Evolutionary conservation across 2,329 filamentous ascomycete species (phyloP), one percentile per base, ranked within the genome.

Genomic region (Trichoderma cornu-damae): DNA sequence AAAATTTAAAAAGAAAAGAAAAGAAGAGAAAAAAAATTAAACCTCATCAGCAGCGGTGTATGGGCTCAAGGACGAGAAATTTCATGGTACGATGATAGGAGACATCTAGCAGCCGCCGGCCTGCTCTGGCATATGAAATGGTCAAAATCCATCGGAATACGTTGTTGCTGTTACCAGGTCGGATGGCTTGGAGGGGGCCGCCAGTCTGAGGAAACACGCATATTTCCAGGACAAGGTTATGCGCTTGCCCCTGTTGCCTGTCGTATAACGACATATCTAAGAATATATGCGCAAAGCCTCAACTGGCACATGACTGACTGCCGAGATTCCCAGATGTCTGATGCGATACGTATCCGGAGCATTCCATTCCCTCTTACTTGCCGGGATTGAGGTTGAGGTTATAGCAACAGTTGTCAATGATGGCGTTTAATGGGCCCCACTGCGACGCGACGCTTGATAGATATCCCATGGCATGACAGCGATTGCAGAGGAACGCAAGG

Each of bases 391-490:
- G 18, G 47, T 55, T 40, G 50, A 54, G 46, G n/a, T 44, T 50
- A 49, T 50, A 30, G 32, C 28, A 50, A 34, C 37, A 55, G 35
- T 46, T 52, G 51, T 50, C 51, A 55, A 30, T 37, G 51, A 32
- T 46, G 57, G 38, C 44, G 51, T 8, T 55, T 22, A 18, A 42
- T 38, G 32, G 51, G 50, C 49, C 49, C 46, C 35, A 49, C 49
- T 28, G 51, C 16, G 42, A 55, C 16, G 51, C 46, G 52, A 55
- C 42, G 51, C 43, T 40, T 43, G 50, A 43, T 24, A 51, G 40
- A 52, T 47, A 52, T 57, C 58, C 53, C 47, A 51, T 46, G 47
- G 47, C 70, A 70, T 72, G 68, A 73, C 71, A 76, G 70, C 43
- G 38, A 49, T 30, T 60, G 58, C 53, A 57, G 57, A 60, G 48